Evolutionary conservation across 2,329 filamentous ascomycete species (phyloP), one percentile per base, ranked within the genome.

Genomic region (Neurospora sp.): DNA sequence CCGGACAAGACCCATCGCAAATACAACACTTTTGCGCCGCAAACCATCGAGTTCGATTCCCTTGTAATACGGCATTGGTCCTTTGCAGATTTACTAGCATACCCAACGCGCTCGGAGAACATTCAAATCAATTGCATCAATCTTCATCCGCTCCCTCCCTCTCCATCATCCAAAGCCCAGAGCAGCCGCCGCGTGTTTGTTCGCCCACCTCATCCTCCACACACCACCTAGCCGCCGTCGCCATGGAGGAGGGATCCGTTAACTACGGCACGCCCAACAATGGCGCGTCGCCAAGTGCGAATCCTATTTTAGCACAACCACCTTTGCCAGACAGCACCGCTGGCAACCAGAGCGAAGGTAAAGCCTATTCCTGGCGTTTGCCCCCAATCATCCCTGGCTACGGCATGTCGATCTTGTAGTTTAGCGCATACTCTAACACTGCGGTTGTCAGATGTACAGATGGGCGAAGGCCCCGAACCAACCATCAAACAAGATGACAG

Each of bases 401-500:
- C 67, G 66, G 38, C 40, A 28, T 68, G 52, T 52, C 70, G 41
- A 69, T 66, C 40, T 66, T 43, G 75, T 74, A 76, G 73, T 66
- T 28, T 46, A 36, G 38, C 66, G 62, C 66, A 66, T 46, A 40
- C 6, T 69, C 4, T 74, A 88, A 62, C 46, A 57, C 52, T 62
- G 52, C 52, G 12, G 12, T 62, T 62, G 23, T 62, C 23, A 62
- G 90, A 92, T 81, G 81, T 89, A 62, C 84, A 87, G 72, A 91
- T 91, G 88, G 83, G 83, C 36, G 87, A 89, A 74, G 81, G 80
- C 41, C 75, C 79, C 69, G 85, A 88, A 52, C 80, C 83, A 66
- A 80, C 80, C 41, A 84, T 88, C 69, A 89, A 89, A 79, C 87
- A 88, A 77, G 88, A 90, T 74, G 87, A 83, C 75, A 83, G 85